Evolutionary conservation across 371 early-diverging fungal species (phyloP), one percentile per base, ranked within the genome.

Genomic region (Mucor piriformis): DNA sequence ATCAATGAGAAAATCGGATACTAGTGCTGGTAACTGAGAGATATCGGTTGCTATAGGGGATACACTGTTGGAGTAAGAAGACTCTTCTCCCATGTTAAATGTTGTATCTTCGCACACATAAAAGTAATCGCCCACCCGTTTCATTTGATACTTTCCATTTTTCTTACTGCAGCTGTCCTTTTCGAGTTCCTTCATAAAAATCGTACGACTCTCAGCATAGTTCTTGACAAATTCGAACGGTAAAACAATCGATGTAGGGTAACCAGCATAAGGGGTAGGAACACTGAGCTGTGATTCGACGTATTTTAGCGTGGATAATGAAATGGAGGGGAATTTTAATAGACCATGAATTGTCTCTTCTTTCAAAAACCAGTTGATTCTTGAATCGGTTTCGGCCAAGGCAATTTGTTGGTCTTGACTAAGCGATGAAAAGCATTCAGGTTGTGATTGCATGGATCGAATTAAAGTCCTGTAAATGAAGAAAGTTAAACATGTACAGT

Each of bases 281-380:
- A 67, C 66, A 34, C 65, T 64, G 25, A 88, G 63, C 37, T 86
- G 79, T 2, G 71, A 53, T 63, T 85, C 83, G 4, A 90, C 81
- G 55, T 83, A 82, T 16, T 72, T 68, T 23, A 90, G 48, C 0
- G 86, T 79, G 3, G 83, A 67, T 10, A 70, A 57, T 0, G 81
- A 79, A 6, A 87, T 73, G 3, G 70, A 76, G 0, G 73, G 61
- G 35, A 80, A 62, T 34, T 79, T 79, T 46, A 92, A 61, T 20
- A 92, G 64, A 0, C 84, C 84, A 61, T 89, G 86, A 55, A 92
- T 82, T 3, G 88, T 83, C 69, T 91, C 91, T 67, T 90, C 89
- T 59, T 85, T 84, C 13, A 90, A 66, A 0, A 90, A 58, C 82
- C 81, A 81, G 12, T 84, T 81, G 4, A 92, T 66, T 1, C 82